phyloP scores from a whole-genome alignment of 306 rosid genomes.

The peach (Prunus persica) region Prunus_persica_NCBIv2 NC_034016.1:13991001-13991500 shows the following conservation, averaged over 20 bases:
- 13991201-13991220: neutral
- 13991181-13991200: neutral
- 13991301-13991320: neutral
- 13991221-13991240: neutral
- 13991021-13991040: neutral
- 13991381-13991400: neutral
- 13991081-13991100: neutral
- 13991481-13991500: neutral
- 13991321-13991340: neutral
- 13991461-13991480: neutral
- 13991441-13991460: neutral
- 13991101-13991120: neutral
- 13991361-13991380: neutral
- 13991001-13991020: neutral
- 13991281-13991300: neutral
- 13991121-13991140: neutral
- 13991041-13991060: neutral
- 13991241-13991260: neutral
- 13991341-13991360: neutral
- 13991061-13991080: neutral
- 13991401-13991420: neutral
- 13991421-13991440: neutral
- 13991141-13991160: neutral
- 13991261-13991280: neutral
- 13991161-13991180: neutral